Evolutionary conservation across 2,329 filamentous ascomycete genomes (phyloP).

Genomic region (Dothideomycetidae sp.): DNA sequence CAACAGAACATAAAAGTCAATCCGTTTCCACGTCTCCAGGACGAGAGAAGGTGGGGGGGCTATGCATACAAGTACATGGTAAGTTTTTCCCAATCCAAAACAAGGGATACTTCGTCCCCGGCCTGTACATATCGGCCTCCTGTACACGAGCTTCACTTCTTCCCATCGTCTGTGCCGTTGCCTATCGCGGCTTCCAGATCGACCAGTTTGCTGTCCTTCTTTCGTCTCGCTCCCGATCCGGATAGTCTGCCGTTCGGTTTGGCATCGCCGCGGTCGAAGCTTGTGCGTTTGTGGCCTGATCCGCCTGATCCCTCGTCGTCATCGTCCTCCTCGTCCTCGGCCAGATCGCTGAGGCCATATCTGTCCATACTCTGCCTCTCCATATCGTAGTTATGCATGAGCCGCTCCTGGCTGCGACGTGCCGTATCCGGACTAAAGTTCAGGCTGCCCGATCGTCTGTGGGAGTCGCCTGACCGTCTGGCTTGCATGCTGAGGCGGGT

Average conservation of each 20-base stretch:
- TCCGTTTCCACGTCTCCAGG: not conserved
- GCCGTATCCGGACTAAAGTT: constrained; percentile 32
- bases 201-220: constrained; percentile 3
- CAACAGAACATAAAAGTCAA: too few species aligned
- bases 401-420: constrained; percentile 40
- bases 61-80: not conserved
- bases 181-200: constrained; percentile 6
- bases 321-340: constrained; percentile 67
- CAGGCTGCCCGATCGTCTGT: constrained; percentile 42
- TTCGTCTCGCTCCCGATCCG: constrained; percentile 5
- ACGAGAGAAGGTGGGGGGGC: too few species aligned
- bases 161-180: too few species aligned
- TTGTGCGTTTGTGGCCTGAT: constrained; percentile 19
- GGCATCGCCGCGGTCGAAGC: constrained; percentile 16
- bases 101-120: too few species aligned
- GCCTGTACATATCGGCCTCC: not conserved
- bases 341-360: constrained; percentile 65
- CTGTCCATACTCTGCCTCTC: constrained; percentile 42
- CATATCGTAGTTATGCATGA: constrained; percentile 82
- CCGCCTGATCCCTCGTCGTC: constrained; percentile 30
- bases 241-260: constrained; percentile 2
- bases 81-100: not conserved
- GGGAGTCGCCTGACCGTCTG: constrained; percentile 46
- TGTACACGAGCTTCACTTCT: not conserved
- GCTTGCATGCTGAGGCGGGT: constrained; percentile 90